phyloP scores from a whole-genome alignment of 2,329 filamentous ascomycete species.

The Hyphodiscus sp. region DNA sequence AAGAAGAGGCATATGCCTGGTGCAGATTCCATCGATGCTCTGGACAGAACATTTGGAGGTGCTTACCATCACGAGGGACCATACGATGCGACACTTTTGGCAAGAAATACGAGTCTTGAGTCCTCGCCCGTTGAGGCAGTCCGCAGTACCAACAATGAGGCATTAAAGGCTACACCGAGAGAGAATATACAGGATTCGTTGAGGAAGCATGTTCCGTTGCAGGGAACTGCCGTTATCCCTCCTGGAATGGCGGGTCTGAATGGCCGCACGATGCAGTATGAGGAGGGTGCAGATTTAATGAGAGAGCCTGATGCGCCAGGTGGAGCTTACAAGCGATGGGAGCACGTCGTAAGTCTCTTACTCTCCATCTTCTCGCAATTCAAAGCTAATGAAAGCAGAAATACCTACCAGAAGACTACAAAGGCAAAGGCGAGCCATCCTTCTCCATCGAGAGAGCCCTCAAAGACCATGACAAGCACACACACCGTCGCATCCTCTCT shows the following conservation, averaged over 20 bases:
- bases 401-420: conserved; percentile 71
- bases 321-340: conserved; percentile 72
- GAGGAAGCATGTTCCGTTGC: conserved; percentile 66
- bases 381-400: conserved; percentile 36
- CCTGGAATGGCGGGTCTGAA: conserved; percentile 61
- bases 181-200: conserved; percentile 74
- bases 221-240: conserved; percentile 73
- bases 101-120: conserved; percentile 60
- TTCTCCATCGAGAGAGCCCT: conserved; percentile 63
- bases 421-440: conserved; percentile 75
- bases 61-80: conserved; percentile 86
- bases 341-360: conserved; percentile 57
- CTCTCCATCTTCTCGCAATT: background rate
- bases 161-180: conserved; percentile 70
- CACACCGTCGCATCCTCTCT: conserved; percentile 21
- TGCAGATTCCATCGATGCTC: conserved; percentile 72
- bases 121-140: conserved; percentile 73
- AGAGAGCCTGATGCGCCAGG: conserved; percentile 60
- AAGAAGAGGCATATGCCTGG: conserved; percentile 58
- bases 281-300: conserved; percentile 85
- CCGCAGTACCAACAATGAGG: conserved; percentile 63
- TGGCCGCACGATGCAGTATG: conserved; percentile 68
- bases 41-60: conserved; percentile 60
- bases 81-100: conserved; percentile 74
- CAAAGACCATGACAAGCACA: conserved; percentile 48